Evolutionary conservation across 2,329 filamentous ascomycete species (phyloP).

Genomic region (Colletotrichum sp.): DNA sequence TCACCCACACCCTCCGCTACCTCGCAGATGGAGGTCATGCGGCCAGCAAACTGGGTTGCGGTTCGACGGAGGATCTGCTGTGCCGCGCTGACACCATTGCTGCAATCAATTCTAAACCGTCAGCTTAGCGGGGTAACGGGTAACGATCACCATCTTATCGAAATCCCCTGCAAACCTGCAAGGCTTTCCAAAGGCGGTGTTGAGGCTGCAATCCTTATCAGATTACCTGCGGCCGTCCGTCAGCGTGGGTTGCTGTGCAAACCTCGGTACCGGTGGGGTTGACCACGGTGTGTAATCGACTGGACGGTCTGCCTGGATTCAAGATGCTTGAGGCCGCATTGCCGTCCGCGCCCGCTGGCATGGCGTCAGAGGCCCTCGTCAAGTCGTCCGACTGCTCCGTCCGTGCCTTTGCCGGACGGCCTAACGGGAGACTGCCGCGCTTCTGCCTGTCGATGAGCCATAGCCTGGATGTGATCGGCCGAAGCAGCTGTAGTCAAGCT

Average conservation of each 20-base stretch:
- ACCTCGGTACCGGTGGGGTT: not conserved
- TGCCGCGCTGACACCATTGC: not conserved
- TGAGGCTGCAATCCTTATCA: not conserved
- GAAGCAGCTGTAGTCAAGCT: not conserved
- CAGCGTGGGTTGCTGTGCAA: not conserved
- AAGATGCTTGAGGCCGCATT: not conserved
- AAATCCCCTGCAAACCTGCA: not conserved
- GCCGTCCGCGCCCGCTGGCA: not conserved
- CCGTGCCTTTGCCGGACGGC: not conserved
- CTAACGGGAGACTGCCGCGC: conserved; percentile 9
- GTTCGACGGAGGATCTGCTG: conserved; percentile 6
- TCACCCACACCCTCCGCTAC: conserved; percentile 4
- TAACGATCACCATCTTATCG: conserved; percentile 2
- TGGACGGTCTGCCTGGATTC: not conserved
- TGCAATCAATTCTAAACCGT: conserved; percentile 11
- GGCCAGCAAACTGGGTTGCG: not conserved
- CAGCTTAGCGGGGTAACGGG: conserved; percentile 2
- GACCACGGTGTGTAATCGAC: not conserved
- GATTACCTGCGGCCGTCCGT: not conserved
- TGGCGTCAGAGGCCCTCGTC: conserved; percentile 1
- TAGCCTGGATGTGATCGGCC: not conserved
- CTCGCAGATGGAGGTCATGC: conserved; percentile 4
- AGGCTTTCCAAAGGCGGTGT: not conserved
- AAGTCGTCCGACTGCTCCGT: conserved; percentile 9
- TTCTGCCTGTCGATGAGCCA: conserved; percentile 1